A percentile compares a stretch with the other conserved stretches of the same genome.
phyloP scores from a whole-genome alignment of 768 basidiomycete genomes.

The Wakefieldia striispora region DNA sequence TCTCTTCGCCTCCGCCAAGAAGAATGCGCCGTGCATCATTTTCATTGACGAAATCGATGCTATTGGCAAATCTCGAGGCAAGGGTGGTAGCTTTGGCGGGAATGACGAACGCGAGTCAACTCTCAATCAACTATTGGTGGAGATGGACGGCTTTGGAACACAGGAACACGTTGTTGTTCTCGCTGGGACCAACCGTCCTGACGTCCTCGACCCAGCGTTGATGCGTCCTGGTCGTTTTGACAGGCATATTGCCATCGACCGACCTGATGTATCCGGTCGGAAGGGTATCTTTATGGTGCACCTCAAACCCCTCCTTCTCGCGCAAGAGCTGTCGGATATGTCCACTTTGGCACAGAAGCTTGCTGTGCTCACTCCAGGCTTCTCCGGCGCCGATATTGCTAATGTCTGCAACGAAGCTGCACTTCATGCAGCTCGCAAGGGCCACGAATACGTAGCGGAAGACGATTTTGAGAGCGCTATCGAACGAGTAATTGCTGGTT shows the following conservation, averaged over 20 bases:
- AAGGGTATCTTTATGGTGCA: conserved; percentile 94
- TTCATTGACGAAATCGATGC: conserved; percentile 99
- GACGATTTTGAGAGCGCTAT: conserved; percentile 96
- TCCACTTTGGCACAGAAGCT: conserved; percentile 82
- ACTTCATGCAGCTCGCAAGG: conserved; percentile 86
- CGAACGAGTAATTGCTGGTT: conserved; percentile 94
- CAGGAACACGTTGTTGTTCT: conserved; percentile 95
- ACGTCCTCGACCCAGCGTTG: conserved; percentile 92
- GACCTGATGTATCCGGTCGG: conserved; percentile 91
- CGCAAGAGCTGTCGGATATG: conserved; percentile 47
- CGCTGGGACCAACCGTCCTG: conserved; percentile 95
- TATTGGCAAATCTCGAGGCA: conserved; percentile 90
- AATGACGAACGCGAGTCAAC: conserved; percentile 99
- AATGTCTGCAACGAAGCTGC: conserved; percentile 99
- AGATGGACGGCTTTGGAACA: conserved; percentile 99
- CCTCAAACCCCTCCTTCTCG: conserved; percentile 76
- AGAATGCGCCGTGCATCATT: conserved; percentile 97
- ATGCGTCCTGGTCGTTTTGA: conserved; percentile 99
- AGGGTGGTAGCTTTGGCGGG: conserved; percentile 77
- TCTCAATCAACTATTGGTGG: conserved; percentile 94
- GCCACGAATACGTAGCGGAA: conserved; percentile 74
- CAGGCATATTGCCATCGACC: conserved; percentile 91
- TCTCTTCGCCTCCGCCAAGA: conserved; percentile 95
- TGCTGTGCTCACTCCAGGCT: conserved; percentile 94
- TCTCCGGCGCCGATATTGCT: conserved; percentile 98